Evolutionary conservation across 2,329 filamentous ascomycete species (phyloP), one percentile per base, ranked within the genome.

Genomic region (Fusarium clavum): DNA sequence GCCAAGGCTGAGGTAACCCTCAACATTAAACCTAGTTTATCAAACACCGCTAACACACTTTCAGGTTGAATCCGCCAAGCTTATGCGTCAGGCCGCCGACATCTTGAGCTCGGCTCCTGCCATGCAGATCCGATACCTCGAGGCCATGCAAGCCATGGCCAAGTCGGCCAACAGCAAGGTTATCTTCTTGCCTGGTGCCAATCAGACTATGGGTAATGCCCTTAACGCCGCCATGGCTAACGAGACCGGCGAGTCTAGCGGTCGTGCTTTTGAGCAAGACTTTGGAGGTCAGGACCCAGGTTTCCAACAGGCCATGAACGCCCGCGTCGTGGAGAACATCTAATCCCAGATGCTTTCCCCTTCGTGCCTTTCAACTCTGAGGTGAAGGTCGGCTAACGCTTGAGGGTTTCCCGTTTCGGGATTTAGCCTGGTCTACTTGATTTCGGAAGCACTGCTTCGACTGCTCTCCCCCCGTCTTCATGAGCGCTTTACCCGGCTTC

Each of bases 61-160:
- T 14, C 22, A 83, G 83, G 96, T 99, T 78, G 96, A 99, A 83
- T 91, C 91, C 56, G 95, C 96, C 82, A 98, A 98, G 83, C 85
- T 98, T 78, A 97, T 93, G 92, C 88, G 91, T 76, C 90, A 96
- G 83, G 95, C 96, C 40, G 96, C 96, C 80, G 95, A 99, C 79
- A 98, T 98, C 74, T 82, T 99, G 52, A 93, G 90, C 69, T 94
- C 90, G 18, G 95, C 95, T 0, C 96, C 96, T 5, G 96, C 96
- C 74, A 99, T 99, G 96, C 94, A 98, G 83, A 97, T 97, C 83
- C 87, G 94, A 72, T 98, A 98, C 81, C 91, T 99, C 73, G 96
- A 99, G 83, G 94, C 96, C 6, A 98, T 98, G 95, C 96, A 98
- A 81, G 89, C 93, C 44, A 99, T 99, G 95, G 96, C 96, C 75